Base-by-base conservation (phyloP, 495 filamentous ascomycete genomes). In the Tirmania nivea region DNA sequence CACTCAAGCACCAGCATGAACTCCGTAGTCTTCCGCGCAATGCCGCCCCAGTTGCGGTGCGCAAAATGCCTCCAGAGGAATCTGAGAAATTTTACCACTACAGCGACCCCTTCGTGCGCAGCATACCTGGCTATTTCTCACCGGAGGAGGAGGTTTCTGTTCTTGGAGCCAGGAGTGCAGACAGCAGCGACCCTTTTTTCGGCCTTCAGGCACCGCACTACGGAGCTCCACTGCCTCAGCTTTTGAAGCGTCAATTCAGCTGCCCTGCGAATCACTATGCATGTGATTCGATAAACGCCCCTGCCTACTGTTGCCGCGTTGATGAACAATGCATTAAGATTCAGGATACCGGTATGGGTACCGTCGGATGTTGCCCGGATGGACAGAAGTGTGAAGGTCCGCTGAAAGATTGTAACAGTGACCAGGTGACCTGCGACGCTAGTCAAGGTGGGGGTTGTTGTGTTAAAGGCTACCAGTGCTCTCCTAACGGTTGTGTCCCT, bases 381-480 rank as follows among this genome's bases (percentile, higher is more conserved):
- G 86, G 86, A 3, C 64, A 75, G 59, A 75, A 61, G 6, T 97
- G 90, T 65, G 70, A 73, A 5, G 78, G 80, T 8, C 66, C 68
- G 8, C 75, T 94, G 42, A 71, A 71, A 0, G 63, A 62, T 3
- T 97, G 89, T 60, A 67, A 70, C 51, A 64, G 63, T 0, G 80
- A 78, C 12, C 81, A 85, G 64, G 74, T 75, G 11, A 70, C 73
- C 20, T 97, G 90, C 61, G 70, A 78, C 1, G 69, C 73, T 16
- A 73, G 71, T 34, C 57, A 80, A 14, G 88, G 87, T 4, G 87
- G 87, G 1, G 89, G 88, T 1, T 96, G 89, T 59, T 96, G 89
- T 64, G 80, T 92, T 49, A 72, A 81, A 0, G 83, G 82, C 0
- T 94, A 80, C 62, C 72, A 73, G 2, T 96, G 89, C 65, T 73